phyloP scores from a whole-genome alignment of 805 yeast species.

The Barnettozyma sucrosica region DNA sequence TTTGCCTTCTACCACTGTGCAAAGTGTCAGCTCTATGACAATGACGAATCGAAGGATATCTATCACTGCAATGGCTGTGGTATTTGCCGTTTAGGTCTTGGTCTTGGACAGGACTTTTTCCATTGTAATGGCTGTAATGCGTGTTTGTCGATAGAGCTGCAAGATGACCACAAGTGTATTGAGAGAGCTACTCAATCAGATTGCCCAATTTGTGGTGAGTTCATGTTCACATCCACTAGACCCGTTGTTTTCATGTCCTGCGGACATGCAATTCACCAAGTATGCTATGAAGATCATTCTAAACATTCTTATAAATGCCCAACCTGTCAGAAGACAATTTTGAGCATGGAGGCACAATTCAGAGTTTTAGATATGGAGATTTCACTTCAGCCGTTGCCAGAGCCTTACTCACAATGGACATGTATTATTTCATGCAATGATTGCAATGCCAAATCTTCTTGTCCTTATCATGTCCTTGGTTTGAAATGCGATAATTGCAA shows the following conservation, averaged over 20 bases:
- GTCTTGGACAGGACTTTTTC: slow-evolving; percentile 82
- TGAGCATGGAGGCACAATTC: slow-evolving; percentile 85
- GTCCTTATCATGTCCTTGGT: slow-evolving; percentile 78
- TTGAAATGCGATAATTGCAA: slow-evolving; percentile 81
- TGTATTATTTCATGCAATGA: slow-evolving; percentile 78
- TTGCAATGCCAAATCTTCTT: slow-evolving; percentile 76
- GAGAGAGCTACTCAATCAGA: slow-evolving; percentile 84
- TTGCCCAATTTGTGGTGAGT: slow-evolving; percentile 91
- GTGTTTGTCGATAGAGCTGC: slow-evolving; percentile 75
- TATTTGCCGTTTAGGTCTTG: slow-evolving; percentile 85
- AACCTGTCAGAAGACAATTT: slow-evolving; percentile 74
- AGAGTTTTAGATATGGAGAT: slow-evolving; percentile 83
- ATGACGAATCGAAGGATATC: slow-evolving; percentile 71
- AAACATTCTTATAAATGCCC: slow-evolving; percentile 88
- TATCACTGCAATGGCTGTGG: slow-evolving; percentile 94
- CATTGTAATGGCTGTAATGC: slow-evolving; percentile 89
- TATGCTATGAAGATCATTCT: slow-evolving; percentile 77
- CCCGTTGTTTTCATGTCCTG: slow-evolving; percentile 90
- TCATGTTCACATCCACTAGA: slow-evolving; percentile 73
- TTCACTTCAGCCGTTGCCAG: slow-evolving; percentile 67
- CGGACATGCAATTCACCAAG: slow-evolving; percentile 90
- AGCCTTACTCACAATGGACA: slow-evolving; percentile 71
- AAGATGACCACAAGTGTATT: slow-evolving; percentile 74
- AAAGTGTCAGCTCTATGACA: slow-evolving; percentile 76
- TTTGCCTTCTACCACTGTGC: slow-evolving; percentile 76